phyloP scores from a whole-genome alignment of 1,284 basidiomycete species.

The Malassezia slooffiae region DNA sequence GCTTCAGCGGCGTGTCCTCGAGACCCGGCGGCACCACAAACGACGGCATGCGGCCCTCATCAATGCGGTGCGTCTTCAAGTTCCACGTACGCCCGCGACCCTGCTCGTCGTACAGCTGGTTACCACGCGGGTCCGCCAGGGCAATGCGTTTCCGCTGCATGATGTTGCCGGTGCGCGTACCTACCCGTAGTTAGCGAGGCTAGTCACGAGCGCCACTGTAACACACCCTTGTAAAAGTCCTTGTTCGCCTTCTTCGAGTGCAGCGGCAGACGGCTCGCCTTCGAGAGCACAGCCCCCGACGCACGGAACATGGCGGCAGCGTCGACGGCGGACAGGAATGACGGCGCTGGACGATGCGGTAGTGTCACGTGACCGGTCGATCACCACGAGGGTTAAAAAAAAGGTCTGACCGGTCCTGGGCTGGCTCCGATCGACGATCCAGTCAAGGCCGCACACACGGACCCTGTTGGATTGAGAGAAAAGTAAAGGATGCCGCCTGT shows the following conservation, averaged over 20 bases:
- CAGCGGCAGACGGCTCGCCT: conserved; percentile 41
- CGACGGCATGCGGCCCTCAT: conserved; percentile 31
- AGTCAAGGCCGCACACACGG: too few relatives aligned
- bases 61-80: conserved; percentile 28
- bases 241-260: conserved; percentile 43
- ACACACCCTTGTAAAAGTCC: conserved; percentile 44
- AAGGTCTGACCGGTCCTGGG: too few relatives aligned
- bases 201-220: neutral
- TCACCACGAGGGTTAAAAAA: neutral
- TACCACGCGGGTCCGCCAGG: conserved; percentile 27
- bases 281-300: conserved; percentile 27
- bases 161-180: conserved; percentile 42
- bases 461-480: neutral
- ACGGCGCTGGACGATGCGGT: neutral
- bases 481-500: conserved; percentile 36
- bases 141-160: conserved; percentile 41
- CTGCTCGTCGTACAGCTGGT: conserved; percentile 27
- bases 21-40: conserved; percentile 43
- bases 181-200: conserved; percentile 3
- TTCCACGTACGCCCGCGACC: conserved; percentile 35
- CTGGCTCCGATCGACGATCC: too few relatives aligned
- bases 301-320: conserved; percentile 27
- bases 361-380: neutral
- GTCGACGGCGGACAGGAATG: too few relatives aligned
- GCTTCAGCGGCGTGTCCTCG: conserved; percentile 33